Base-by-base conservation (phyloP, 2,329 filamentous ascomycete species). In the Aplosporella prunicola region DNA sequence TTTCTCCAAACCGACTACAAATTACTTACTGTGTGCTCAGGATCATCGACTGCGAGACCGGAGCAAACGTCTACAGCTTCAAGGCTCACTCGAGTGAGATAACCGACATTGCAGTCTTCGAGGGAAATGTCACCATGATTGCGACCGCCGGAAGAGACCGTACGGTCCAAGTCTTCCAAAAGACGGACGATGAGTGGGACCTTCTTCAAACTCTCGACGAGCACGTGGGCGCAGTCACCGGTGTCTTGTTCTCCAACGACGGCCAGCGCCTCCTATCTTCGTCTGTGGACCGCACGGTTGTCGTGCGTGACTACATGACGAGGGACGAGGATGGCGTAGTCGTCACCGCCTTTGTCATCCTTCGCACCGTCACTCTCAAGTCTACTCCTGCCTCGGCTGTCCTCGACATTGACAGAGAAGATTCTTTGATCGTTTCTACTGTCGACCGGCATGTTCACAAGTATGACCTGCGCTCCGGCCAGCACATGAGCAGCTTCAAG, bases 141-240 rank as follows among this genome's bases (percentile, higher is more conserved):
- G 89, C 84, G 13, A 87, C 80, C 9, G 88, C 82, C 53, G 84
- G 86, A 23, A 74, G 91, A 46, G 91, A 98, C 60, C 80, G 91
- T 34, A 94, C 82, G n/a, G 76, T 89, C 1, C 91, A 98, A 56
- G 65, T 98, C n/a, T 96, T 95, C 55, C 70, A 75, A 43, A 68
- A 69, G 16, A 62, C 63, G 1, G 66, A 61, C 9, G 71, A 76
- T 2, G 62, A 61, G 3, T 81, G 93, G 58, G 74, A 82, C 41
- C 74, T 95, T 40, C 74, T 94, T 35, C 91, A 98, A 57, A 98
- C 91, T 0, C 74, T 96, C 53, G 78, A 84, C 39, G 89, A 98
- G 48, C 93, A 96, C 58, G 78, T 87, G 20, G 85, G 87, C 15
- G 83, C 84, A 45, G 88, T 98, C 13, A 80, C 74, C 38, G 78